These are phyloP conservation scores for Macroventuria anomochaeta DNA, from an alignment of 2,329 filamentous ascomycete genomes.

Conservation along the genomic window DNA sequence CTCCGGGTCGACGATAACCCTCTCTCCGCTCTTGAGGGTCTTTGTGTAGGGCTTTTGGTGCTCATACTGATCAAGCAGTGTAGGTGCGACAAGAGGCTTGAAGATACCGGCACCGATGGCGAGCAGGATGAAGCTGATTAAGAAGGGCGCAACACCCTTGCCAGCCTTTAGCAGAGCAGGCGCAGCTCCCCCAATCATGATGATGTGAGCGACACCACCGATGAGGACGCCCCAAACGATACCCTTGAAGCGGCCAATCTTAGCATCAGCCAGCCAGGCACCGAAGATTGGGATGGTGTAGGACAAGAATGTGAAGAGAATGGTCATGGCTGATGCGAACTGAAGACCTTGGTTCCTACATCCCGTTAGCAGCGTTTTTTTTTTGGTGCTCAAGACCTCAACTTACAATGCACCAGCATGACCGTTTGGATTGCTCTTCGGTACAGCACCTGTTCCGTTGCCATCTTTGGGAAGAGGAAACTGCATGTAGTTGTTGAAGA, in stretches of 20 bases:
- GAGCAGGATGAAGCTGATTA: slow-evolving; percentile 50
- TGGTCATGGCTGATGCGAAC: slow-evolving; percentile 59
- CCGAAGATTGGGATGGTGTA: slow-evolving; percentile 62
- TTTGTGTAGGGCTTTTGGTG: slow-evolving; percentile 53
- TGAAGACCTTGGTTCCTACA: slow-evolving; percentile 60
- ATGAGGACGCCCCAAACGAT: slow-evolving; percentile 50
- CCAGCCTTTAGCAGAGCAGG: slow-evolving; percentile 52
- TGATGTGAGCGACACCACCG: slow-evolving; percentile 47
- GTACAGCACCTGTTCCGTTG: slow-evolving; percentile 44
- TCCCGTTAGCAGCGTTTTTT: background rate
- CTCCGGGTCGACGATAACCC: slow-evolving; percentile 54
- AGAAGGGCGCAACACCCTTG: slow-evolving; percentile 47
- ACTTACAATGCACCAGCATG: slow-evolving; percentile 60
- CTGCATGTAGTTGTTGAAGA: slow-evolving; percentile 69
- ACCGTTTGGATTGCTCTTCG: slow-evolving; percentile 39
- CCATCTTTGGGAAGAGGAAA: slow-evolving; percentile 60
- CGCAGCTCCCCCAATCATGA: slow-evolving; percentile 45
- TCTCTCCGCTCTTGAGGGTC: slow-evolving; percentile 44
- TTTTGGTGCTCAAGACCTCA: no score
- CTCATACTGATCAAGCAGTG: slow-evolving; percentile 54
- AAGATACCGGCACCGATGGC: slow-evolving; percentile 38
- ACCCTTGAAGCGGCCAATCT: slow-evolving; percentile 50
- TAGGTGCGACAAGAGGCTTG: slow-evolving; percentile 53
- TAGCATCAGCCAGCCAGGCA: slow-evolving; percentile 54
- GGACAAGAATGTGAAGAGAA: slow-evolving; percentile 64